Evolutionary conservation across 441 rosid species (phyloP).

Genomic region (Pelargonium fulgidum): DNA sequence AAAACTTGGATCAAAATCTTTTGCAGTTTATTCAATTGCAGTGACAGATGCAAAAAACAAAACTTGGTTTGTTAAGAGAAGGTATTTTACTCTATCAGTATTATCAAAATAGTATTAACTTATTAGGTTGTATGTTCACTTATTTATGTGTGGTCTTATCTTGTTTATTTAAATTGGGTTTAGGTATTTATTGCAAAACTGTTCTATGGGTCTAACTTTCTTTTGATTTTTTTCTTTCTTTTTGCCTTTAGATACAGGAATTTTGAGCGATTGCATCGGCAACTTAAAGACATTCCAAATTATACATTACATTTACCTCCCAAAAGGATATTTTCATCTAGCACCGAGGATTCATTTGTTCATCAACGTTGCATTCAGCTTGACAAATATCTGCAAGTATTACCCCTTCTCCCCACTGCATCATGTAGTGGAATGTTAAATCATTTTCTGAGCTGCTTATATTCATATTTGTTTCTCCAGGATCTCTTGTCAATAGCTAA

Average conservation of each 20-base stretch:
- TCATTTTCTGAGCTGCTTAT: constrained; percentile 18
- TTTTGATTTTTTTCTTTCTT: constrained; percentile 14
- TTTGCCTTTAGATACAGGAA: constrained; percentile 71
- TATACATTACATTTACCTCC: constrained; percentile 95
- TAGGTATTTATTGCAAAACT: no score
- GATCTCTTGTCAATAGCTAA: constrained; percentile 94
- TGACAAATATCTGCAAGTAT: constrained; percentile 84
- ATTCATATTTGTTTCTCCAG: constrained; percentile 36
- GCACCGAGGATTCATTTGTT: constrained; percentile 96
- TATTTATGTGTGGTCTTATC: not conserved
- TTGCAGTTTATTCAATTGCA: constrained; percentile 96
- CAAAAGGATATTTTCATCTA: constrained; percentile 98
- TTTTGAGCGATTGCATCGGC: constrained; percentile 86
- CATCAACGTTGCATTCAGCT: constrained; percentile 97
- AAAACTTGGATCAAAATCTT: constrained; percentile 82
- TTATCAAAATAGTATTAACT: not conserved
- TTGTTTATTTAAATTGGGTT: not conserved
- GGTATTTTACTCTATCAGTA: constrained; percentile 41
- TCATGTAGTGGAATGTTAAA: constrained; percentile 10
- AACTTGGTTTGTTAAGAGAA: constrained; percentile 95
- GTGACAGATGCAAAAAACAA: constrained; percentile 72
- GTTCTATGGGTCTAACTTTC: not conserved
- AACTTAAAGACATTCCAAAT: constrained; percentile 92
- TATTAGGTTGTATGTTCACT: constrained; percentile 3
- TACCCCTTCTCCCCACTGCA: constrained; percentile 19